These are phyloP conservation scores for Pleurotus djamor DNA, from an alignment of 768 basidiomycete genomes.

Conservation along the genomic window DNA sequence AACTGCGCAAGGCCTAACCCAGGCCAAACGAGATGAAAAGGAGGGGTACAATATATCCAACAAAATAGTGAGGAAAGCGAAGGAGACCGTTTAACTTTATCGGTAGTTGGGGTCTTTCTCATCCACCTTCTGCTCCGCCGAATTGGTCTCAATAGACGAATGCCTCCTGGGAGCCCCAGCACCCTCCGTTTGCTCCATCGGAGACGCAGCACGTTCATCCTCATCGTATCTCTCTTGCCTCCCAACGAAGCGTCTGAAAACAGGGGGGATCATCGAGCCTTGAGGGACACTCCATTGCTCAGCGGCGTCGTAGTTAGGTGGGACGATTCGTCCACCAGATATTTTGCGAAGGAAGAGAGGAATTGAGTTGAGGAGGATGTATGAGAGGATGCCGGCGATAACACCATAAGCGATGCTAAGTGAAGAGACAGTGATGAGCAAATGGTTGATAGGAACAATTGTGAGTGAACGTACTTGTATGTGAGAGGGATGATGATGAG, in stretches of 20 bases:
- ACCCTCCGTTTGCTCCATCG: neutral
- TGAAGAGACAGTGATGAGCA: constrained; percentile 1
- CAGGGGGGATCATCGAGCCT: constrained; percentile 58
- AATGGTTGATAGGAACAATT: constrained; percentile 1
- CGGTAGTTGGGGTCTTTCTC: neutral
- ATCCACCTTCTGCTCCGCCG: neutral
- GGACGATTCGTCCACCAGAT: constrained; percentile 57
- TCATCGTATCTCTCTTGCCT: constrained; percentile 55
- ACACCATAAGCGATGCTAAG: constrained; percentile 87
- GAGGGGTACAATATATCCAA: neutral
- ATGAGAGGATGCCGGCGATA: constrained; percentile 74
- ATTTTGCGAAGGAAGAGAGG: constrained; percentile 55
- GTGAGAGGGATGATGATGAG: constrained; percentile 77
- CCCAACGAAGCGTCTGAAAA: neutral
- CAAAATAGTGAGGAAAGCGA: neutral
- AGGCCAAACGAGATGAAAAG: neutral
- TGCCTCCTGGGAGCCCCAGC: neutral
- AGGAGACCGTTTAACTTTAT: neutral
- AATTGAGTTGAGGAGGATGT: constrained; percentile 71
- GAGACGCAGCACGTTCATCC: neutral
- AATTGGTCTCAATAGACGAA: neutral
- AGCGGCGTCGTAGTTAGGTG: constrained; percentile 59
- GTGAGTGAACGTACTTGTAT: constrained; percentile 56
- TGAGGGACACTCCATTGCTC: constrained; percentile 75
- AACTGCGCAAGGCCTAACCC: too few relatives aligned